Evolutionary conservation across 73 alveolate genomes (phyloP).

Genomic region (Paramecium biaurelia): DNA sequence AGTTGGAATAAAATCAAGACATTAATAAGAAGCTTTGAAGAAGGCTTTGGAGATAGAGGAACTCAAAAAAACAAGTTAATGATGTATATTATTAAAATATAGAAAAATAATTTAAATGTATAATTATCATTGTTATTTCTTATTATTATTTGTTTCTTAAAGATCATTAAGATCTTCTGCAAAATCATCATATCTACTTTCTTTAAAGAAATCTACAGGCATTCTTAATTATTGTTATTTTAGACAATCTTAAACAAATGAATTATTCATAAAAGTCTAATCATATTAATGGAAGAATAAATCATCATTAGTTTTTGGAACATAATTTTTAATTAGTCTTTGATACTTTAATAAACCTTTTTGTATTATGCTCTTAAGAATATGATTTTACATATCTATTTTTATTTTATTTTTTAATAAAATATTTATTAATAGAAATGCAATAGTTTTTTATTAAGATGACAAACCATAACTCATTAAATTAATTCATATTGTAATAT

Average conservation of each 20-base stretch:
- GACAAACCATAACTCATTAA: not conserved
- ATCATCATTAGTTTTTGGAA: not conserved
- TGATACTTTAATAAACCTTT: not conserved
- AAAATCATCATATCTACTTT: constrained; percentile 25
- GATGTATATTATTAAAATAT: not conserved
- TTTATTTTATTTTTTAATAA: not conserved
- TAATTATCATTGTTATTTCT: not conserved
- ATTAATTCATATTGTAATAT: not conserved
- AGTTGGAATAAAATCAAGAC: constrained; percentile 66
- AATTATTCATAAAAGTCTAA: not conserved
- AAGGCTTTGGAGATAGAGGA: constrained; percentile 67
- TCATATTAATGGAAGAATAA: not conserved
- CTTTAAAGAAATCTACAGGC: not conserved
- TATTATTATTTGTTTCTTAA: not conserved
- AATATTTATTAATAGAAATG: not conserved
- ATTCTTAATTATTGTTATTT: not conserved
- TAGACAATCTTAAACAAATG: not conserved
- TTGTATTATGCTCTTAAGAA: not conserved
- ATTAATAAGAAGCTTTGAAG: constrained; percentile 66
- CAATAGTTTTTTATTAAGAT: not conserved
- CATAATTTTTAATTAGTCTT: not conserved
- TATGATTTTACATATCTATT: not conserved
- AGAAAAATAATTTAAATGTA: not conserved
- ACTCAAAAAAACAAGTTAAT: constrained; percentile 79
- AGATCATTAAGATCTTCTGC: not conserved